Evolutionary conservation across 306 rosid species (phyloP).

Genomic region (Senna siamea): DNA sequence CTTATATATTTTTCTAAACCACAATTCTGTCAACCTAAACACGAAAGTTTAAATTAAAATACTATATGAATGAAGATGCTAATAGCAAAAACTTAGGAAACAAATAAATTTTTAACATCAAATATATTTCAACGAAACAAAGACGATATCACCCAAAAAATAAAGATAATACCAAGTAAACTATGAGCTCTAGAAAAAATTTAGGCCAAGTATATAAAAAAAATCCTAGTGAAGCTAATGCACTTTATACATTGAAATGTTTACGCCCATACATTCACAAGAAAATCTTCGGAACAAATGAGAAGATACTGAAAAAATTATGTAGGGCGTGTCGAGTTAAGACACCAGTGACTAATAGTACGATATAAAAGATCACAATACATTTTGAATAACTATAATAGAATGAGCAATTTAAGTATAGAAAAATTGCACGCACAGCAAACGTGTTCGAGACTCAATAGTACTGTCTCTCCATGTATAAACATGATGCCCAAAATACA

Average conservation of each 20-base stretch:
- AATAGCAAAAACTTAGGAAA: too few species aligned
- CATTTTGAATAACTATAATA: neutral
- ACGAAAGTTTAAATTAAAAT: too few species aligned
- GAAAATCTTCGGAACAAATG: neutral
- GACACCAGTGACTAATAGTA: neutral
- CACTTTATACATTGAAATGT: neutral
- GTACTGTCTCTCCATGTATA: constrained; percentile 7
- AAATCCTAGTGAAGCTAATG: neutral
- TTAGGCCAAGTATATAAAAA: too few species aligned
- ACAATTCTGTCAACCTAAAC: too few species aligned
- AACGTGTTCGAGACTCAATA: neutral
- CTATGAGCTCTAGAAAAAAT: too few species aligned
- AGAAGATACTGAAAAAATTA: neutral
- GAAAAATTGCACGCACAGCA: constrained; percentile 15
- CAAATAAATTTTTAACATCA: too few species aligned
- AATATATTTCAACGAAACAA: too few species aligned
- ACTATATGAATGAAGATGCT: too few species aligned
- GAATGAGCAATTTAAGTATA: neutral
- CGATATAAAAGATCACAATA: neutral
- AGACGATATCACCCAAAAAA: too few species aligned
- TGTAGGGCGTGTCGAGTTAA: neutral
- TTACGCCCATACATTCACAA: neutral
- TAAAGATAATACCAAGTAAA: too few species aligned
- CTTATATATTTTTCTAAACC: too few species aligned
- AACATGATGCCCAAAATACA: neutral